Conservation (phyloP, 345 rosid genomes). For the Conringia planisiliqua region DNA sequence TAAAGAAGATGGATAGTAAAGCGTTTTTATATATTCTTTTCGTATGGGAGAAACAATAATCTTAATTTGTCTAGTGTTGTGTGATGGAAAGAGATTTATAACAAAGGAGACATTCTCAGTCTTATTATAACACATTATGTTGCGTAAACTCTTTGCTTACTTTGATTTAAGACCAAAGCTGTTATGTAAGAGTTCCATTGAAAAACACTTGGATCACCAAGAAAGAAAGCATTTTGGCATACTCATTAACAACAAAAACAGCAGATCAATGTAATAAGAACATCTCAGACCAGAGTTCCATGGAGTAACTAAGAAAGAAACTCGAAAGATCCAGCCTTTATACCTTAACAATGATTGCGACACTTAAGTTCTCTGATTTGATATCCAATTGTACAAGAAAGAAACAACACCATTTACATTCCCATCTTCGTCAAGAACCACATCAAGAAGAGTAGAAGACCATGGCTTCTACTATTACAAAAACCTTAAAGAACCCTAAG, state of each 20-base stretch:
- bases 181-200: neutral
- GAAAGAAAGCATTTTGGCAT: neutral
- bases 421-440: neutral
- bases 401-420: neutral
- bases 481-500: constrained; percentile 8
- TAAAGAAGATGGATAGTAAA: constrained; percentile 3
- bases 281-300: neutral
- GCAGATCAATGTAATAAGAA: too few relatives aligned
- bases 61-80: constrained; percentile 5
- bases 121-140: neutral
- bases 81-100: constrained; percentile 3
- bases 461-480: neutral
- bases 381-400: neutral
- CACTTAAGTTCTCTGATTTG: neutral
- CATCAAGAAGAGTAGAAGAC: neutral
- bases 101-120: neutral
- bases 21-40: constrained; percentile 9
- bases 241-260: neutral
- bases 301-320: neutral
- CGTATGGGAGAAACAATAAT: constrained; percentile 6
- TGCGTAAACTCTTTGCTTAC: neutral
- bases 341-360: neutral
- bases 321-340: neutral
- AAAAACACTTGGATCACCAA: neutral
- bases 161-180: neutral